Conservation (phyloP, 2,329 filamentous ascomycete species). For the Aspergillus costaricaensis region DNA sequence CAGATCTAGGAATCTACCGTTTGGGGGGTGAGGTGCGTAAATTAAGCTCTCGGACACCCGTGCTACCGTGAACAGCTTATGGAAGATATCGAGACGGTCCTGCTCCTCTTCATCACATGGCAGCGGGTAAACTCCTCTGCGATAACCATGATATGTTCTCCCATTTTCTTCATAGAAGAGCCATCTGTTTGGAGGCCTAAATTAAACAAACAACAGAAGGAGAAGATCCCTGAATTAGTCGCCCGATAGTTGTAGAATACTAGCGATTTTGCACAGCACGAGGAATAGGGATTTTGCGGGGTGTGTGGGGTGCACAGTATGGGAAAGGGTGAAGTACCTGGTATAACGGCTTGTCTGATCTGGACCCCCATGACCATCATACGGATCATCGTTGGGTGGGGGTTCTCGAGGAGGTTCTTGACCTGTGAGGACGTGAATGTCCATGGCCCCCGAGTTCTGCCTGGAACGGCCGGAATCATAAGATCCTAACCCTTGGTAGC, state of each 20-base stretch:
- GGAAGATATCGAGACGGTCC: conserved; percentile 78
- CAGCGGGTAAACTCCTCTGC: conserved; percentile 70
- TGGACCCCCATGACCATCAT: conserved; percentile 35
- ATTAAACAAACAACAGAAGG: conserved; percentile 7
- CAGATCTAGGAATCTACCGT: conserved; percentile 61
- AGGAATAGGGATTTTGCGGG: not conserved
- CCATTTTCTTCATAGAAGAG: conserved; percentile 64
- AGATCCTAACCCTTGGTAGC: conserved; percentile 27
- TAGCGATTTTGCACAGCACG: not conserved
- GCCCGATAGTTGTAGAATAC: conserved; percentile 8
- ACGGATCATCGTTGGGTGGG: conserved; percentile 22
- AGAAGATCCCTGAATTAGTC: conserved; percentile 19
- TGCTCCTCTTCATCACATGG: conserved; percentile 78
- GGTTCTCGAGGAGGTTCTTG: conserved; percentile 29
- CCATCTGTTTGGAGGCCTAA: conserved; percentile 40
- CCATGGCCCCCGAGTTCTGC: conserved; percentile 40
- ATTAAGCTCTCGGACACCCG: conserved; percentile 52
- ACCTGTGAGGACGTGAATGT: conserved; percentile 37
- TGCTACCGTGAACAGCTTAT: conserved; percentile 71
- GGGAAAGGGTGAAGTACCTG: conserved; percentile 25
- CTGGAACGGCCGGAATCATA: conserved; percentile 33
- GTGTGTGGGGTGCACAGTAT: not conserved
- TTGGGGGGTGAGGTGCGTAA: conserved; percentile 42
- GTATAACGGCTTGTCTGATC: conserved; percentile 19
- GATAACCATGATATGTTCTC: conserved; percentile 68